These are phyloP conservation scores for Emmonsiellopsis sp. DNA, from an alignment of 2,329 filamentous ascomycete species.

Conservation along the genomic window DNA sequence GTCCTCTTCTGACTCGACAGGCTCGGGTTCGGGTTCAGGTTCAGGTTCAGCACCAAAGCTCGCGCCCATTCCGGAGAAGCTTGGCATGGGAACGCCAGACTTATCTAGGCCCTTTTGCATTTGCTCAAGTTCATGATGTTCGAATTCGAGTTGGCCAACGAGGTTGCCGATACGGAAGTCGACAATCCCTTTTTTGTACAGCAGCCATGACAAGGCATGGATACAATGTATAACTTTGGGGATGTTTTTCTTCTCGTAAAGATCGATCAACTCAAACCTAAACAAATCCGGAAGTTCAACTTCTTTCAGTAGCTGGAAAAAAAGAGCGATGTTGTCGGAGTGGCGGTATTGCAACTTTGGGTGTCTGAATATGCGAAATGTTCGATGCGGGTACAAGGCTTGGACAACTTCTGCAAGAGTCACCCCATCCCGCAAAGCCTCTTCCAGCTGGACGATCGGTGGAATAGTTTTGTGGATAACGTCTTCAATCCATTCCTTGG, in stretches of 20 bases:
- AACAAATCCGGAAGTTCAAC: conserved; percentile 91
- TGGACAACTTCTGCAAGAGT: conserved; percentile 92
- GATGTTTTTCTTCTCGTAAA: conserved; percentile 99
- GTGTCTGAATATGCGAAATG: conserved; percentile 75
- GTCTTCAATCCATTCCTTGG: conserved; percentile 97
- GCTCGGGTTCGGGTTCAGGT: conserved; percentile 62
- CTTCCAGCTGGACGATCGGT: conserved; percentile 86
- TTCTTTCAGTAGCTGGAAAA: conserved; percentile 88
- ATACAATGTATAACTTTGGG: conserved; percentile 99
- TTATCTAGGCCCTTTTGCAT: conserved; percentile 97
- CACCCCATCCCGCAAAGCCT: conserved; percentile 84
- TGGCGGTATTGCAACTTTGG: conserved; percentile 84
- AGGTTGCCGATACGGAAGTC: conserved; percentile 95
- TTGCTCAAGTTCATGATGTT: conserved; percentile 92
- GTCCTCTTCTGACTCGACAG: conserved; percentile 80
- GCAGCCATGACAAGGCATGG: conserved; percentile 92
- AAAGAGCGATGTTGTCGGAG: conserved; percentile 94
- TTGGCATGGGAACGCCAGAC: conserved; percentile 90
- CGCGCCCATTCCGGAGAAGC: conserved; percentile 93
- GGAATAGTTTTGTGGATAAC: conserved; percentile 78
- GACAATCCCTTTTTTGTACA: conserved; percentile 89
- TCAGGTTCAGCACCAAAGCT: conserved; percentile 83
- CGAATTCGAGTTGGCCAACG: conserved; percentile 92
- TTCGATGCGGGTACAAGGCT: conserved; percentile 67
- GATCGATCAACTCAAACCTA: conserved; percentile 89